Percentiles rank a stretch among this genome's conserved stretches.
phyloP scores from a whole-genome alignment of 78 protist species.

The Pigoraptor vietnamica region DNA sequence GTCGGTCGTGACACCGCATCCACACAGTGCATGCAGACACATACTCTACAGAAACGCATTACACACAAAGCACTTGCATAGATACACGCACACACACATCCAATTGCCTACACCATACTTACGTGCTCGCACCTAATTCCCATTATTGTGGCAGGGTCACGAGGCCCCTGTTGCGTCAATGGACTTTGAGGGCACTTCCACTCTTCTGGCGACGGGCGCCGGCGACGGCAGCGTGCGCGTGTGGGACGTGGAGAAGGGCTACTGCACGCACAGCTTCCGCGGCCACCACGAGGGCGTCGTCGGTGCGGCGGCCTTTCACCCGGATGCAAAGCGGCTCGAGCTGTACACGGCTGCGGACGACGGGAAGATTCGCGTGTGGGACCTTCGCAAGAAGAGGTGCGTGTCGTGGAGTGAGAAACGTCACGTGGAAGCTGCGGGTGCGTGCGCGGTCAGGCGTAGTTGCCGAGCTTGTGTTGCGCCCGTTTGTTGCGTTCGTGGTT shows the following conservation, averaged over 20 bases:
- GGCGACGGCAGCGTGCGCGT: slow-evolving; percentile 41
- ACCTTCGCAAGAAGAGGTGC: slow-evolving; percentile 39
- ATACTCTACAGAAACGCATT: too few relatives aligned
- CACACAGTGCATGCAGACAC: too few relatives aligned
- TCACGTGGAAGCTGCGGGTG: not conserved
- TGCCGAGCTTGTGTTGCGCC: not conserved
- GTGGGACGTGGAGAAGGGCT: slow-evolving; percentile 56
- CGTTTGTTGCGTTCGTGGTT: too few relatives aligned
- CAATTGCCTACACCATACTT: not conserved
- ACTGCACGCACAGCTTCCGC: slow-evolving; percentile 46
- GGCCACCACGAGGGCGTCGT: slow-evolving; percentile 7
- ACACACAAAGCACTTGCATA: too few relatives aligned
- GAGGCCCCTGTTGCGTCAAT: slow-evolving; percentile 35
- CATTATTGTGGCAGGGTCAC: slow-evolving; percentile 16
- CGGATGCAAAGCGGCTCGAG: slow-evolving; percentile 31
- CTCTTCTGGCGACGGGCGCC: slow-evolving; percentile 38
- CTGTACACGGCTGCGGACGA: slow-evolving; percentile 33
- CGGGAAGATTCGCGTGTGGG: slow-evolving; percentile 43
- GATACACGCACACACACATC: not conserved
- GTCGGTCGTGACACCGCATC: too few relatives aligned
- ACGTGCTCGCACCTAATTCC: not conserved
- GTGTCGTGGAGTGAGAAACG: too few relatives aligned
- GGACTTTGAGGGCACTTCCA: slow-evolving; percentile 36
- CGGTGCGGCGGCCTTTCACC: slow-evolving; percentile 23
- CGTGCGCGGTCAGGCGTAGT: not conserved